Evolutionary conservation across 306 rosid genomes (phyloP), one percentile per base, ranked within the genome.

Genomic region (Luffa aegyptiaca): DNA sequence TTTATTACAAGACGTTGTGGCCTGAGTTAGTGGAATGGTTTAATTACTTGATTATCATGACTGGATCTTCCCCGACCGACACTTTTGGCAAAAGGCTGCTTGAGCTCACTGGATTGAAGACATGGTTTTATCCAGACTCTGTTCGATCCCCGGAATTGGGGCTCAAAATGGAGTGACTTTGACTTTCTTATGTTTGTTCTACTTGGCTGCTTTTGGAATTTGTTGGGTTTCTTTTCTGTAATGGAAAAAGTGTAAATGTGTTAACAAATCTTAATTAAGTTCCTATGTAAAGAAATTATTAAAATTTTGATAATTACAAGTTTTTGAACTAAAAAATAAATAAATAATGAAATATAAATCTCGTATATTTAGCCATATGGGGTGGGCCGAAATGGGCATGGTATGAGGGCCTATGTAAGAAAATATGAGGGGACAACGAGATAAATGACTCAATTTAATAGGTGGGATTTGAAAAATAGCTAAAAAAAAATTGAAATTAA

Each of bases 41-140:
- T 16, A 87, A 80, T 81, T 83, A 85, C 14, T 55, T 69, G 79
- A 44, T 78, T 7, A 84, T 83, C 2, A 56, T 84, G 33, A 71
- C 86, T 1, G 80, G 84, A 48, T 73, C 87, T 64, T 75, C 86
- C 1, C 88, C 84, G 57, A 81, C 52, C 33, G 86, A 88, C 10
- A 66, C 92, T 46, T 56, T 84, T 10, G 86, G 90, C 64, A 90
- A 90, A 87, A 92, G 83, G 86, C 62, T 90, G 46, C 70, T 87
- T 59, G 73, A 92, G 56, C 16, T 81, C 26, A 39, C 86, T 41
- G 53, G 91, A 51, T 70, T 88, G 20, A 86, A 88, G 82, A 45
- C 61, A 14, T 83, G 58, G 77, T 5, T 87, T 20, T 83, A 88
- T 63, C 91, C 92, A 0, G 57, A 82, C 6, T 82, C 87, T 0